Conservation (phyloP, 176 grass and related monocot species). For the barley (Hordeum vulgare) region DNA sequence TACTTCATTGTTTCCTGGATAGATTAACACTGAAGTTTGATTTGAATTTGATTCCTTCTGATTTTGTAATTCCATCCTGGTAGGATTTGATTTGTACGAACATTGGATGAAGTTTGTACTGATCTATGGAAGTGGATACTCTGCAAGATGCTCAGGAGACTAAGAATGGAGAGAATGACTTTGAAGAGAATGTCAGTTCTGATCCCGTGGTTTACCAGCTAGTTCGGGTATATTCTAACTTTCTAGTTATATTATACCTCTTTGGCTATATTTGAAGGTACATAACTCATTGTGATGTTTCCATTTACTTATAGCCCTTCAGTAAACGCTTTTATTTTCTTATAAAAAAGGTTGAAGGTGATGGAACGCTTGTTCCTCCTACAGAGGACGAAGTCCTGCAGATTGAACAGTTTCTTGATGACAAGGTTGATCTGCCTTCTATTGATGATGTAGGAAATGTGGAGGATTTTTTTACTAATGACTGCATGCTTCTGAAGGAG, state of each 20-base stretch:
- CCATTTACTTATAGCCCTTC: not conserved
- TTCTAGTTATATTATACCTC: not conserved
- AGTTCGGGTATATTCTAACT: slow-evolving; percentile 69
- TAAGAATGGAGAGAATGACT: slow-evolving; percentile 40
- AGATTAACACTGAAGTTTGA: slow-evolving; percentile 12
- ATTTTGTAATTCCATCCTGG: slow-evolving; percentile 16
- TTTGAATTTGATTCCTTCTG: not conserved
- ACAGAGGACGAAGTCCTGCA: slow-evolving; percentile 93
- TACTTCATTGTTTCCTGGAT: not conserved
- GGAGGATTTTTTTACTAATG: slow-evolving; percentile 43
- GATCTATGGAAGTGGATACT: slow-evolving; percentile 58
- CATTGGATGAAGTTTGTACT: slow-evolving; percentile 54
- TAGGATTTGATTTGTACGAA: not conserved
- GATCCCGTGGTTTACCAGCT: slow-evolving; percentile 91
- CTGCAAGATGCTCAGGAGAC: slow-evolving; percentile 29
- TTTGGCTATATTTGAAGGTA: not conserved
- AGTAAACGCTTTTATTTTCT: not conserved
- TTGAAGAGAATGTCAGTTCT: slow-evolving; percentile 41
- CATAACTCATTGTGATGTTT: not conserved
- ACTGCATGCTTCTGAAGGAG: slow-evolving; percentile 36
- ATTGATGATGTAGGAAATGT: slow-evolving; percentile 42
- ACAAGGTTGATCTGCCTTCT: slow-evolving; percentile 55
- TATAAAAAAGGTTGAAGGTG: slow-evolving; percentile 75
- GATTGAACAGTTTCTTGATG: slow-evolving; percentile 69
- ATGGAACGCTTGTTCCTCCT: slow-evolving; percentile 94